phyloP scores from a whole-genome alignment of 2,329 filamentous ascomycete species.

The Colletotrichum abscissum region DNA sequence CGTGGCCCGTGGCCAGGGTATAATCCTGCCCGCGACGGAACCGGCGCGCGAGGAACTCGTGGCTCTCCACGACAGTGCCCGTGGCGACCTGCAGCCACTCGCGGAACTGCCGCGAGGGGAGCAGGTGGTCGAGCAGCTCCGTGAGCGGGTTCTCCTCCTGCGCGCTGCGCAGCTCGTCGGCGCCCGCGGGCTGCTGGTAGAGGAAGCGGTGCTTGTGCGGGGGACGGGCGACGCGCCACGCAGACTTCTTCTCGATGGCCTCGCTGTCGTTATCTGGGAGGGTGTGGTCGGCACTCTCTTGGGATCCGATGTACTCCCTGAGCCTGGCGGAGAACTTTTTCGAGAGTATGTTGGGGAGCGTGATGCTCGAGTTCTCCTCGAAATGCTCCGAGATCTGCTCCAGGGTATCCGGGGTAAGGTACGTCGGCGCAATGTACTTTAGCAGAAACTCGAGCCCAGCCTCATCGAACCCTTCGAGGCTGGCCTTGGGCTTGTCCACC shows the following conservation, averaged over 20 bases:
- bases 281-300: conserved; percentile 60
- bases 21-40: conserved; percentile 93
- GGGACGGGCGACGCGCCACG: conserved; percentile 83
- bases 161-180: conserved; percentile 48
- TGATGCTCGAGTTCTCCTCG: conserved; percentile 84
- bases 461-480: conserved; percentile 72
- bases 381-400: conserved; percentile 86
- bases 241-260: conserved; percentile 67
- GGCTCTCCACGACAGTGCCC: conserved; percentile 76
- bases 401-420: conserved; percentile 91
- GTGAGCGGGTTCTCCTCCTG: conserved; percentile 70
- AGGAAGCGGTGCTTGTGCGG: conserved; percentile 96
- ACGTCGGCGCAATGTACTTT: conserved; percentile 89
- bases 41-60: conserved; percentile 83
- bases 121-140: conserved; percentile 82
- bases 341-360: conserved; percentile 81
- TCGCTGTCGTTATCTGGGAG: conserved; percentile 57
- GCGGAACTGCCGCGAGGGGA: conserved; percentile 87
- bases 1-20: conserved; percentile 89
- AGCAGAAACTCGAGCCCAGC: conserved; percentile 89
- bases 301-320: conserved; percentile 75
- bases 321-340: conserved; percentile 81
- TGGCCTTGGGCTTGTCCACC: conserved; percentile 52
- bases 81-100: conserved; percentile 92
- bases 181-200: conserved; percentile 73